Evolutionary conservation across 1,139 yeast genomes (phyloP).

Genomic region (Sugiyamaella novakii): DNA sequence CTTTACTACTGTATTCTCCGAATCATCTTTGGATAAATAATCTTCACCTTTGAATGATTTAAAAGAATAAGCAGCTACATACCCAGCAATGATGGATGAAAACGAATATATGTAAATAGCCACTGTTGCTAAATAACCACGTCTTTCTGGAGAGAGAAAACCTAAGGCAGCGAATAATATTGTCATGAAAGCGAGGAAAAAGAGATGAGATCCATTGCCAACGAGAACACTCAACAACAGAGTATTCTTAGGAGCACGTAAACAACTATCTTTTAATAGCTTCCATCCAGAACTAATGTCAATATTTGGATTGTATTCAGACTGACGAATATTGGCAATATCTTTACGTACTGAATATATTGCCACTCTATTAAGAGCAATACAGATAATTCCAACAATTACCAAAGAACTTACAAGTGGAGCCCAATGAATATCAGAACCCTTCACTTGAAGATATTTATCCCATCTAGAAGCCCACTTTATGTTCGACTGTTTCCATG

Average conservation of each 20-base stretch:
- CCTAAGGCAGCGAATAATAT: constrained; percentile 85
- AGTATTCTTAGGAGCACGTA: constrained; percentile 75
- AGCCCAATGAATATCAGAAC: constrained; percentile 94
- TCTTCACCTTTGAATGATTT: constrained; percentile 88
- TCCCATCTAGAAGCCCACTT: constrained; percentile 99
- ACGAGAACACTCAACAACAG: constrained; percentile 75
- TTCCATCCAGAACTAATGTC: constrained; percentile 99
- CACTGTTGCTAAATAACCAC: constrained; percentile 90
- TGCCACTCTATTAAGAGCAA: constrained; percentile 77
- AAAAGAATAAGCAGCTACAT: constrained; percentile 77
- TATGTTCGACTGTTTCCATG: constrained; percentile 70
- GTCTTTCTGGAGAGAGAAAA: constrained; percentile 84
- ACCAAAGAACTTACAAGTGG: constrained; percentile 82
- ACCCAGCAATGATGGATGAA: constrained; percentile 80
- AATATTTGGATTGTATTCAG: constrained; percentile 76
- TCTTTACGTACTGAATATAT: constrained; percentile 80
- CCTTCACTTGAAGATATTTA: constrained; percentile 84
- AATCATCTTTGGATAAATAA: constrained; percentile 72
- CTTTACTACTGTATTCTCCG: constrained; percentile 7
- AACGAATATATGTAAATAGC: constrained; percentile 80
- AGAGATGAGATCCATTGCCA: constrained; percentile 86
- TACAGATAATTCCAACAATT: constrained; percentile 72
- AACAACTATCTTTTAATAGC: constrained; percentile 90
- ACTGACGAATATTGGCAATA: constrained; percentile 72
- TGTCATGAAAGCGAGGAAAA: constrained; percentile 73